Conservation (phyloP, 352 stramenopile genomes). For the Globisporangium polare region DNA sequence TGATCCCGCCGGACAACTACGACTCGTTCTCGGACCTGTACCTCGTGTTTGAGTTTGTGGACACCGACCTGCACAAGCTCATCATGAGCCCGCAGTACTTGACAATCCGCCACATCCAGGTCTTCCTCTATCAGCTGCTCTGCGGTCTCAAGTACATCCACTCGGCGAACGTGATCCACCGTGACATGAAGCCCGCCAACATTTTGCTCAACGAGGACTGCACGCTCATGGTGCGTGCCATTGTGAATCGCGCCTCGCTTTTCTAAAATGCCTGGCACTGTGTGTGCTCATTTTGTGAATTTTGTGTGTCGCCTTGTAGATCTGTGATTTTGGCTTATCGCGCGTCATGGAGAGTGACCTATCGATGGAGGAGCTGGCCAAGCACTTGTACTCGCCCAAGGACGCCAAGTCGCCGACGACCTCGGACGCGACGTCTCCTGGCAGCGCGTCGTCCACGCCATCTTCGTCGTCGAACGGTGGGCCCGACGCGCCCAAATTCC, state of each 20-base stretch:
- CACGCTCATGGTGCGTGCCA: slow-evolving; percentile 62
- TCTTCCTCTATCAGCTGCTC: slow-evolving; percentile 96
- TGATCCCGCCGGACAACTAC: slow-evolving; percentile 80
- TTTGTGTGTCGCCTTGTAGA: slow-evolving; percentile 23
- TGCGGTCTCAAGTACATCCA: slow-evolving; percentile 96
- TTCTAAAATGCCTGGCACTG: no score
- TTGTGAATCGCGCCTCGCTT: not conserved
- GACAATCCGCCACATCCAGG: slow-evolving; percentile 94
- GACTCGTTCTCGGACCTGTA: slow-evolving; percentile 89
- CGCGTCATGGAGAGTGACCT: slow-evolving; percentile 76
- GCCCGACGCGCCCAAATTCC: slow-evolving; percentile 59
- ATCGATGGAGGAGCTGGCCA: slow-evolving; percentile 72
- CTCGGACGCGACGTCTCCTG: slow-evolving; percentile 61
- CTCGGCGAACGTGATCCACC: slow-evolving; percentile 87
- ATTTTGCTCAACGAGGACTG: slow-evolving; percentile 87
- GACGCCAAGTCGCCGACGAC: slow-evolving; percentile 74
- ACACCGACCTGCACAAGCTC: slow-evolving; percentile 93
- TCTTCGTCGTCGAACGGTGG: slow-evolving; percentile 38
- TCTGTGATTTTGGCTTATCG: slow-evolving; percentile 82
- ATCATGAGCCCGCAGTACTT: slow-evolving; percentile 93
- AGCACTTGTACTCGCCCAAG: slow-evolving; percentile 78
- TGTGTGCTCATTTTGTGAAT: not conserved
- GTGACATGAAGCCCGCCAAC: slow-evolving; percentile 88
- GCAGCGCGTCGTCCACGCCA: slow-evolving; percentile 61
- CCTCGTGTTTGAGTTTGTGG: slow-evolving; percentile 91